Evolutionary conservation across 2,329 filamentous ascomycete species (phyloP).

Genomic region (Metarhizium robertsii): DNA sequence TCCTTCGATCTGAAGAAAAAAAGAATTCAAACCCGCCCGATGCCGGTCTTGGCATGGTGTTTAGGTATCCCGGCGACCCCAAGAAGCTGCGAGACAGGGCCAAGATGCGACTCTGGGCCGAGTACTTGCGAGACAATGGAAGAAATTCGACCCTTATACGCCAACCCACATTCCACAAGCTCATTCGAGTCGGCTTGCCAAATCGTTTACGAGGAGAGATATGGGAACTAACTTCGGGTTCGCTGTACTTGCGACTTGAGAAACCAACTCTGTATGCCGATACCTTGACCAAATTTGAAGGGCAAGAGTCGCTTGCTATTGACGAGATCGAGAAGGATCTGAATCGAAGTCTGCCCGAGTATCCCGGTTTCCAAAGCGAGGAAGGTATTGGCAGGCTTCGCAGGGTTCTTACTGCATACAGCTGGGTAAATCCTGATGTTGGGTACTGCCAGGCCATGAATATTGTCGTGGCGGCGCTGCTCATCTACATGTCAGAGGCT

Average conservation of each 20-base stretch:
- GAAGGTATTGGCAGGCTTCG: slow-evolving; percentile 87
- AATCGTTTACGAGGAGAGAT: slow-evolving; percentile 89
- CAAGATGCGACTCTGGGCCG: slow-evolving; percentile 96
- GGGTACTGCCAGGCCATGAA: slow-evolving; percentile 99
- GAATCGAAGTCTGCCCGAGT: slow-evolving; percentile 92
- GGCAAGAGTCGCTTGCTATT: slow-evolving; percentile 85
- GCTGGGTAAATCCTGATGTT: slow-evolving; percentile 91
- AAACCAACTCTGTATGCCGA: slow-evolving; percentile 77
- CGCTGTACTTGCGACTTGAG: slow-evolving; percentile 78
- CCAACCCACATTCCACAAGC: slow-evolving; percentile 94
- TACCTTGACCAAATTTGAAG: slow-evolving; percentile 73
- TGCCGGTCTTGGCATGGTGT: slow-evolving; percentile 83
- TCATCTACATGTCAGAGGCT: slow-evolving; percentile 96
- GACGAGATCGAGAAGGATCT: slow-evolving; percentile 99
- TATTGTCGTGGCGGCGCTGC: slow-evolving; percentile 91
- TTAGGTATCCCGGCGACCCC: slow-evolving; percentile 89
- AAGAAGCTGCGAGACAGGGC: slow-evolving; percentile 89
- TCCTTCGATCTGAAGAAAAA: slow-evolving; percentile 54
- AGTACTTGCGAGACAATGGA: slow-evolving; percentile 92
- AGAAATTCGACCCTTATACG: slow-evolving; percentile 86
- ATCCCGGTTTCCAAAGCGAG: slow-evolving; percentile 92
- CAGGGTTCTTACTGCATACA: slow-evolving; percentile 90
- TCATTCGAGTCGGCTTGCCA: slow-evolving; percentile 89
- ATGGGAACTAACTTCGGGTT: slow-evolving; percentile 92
- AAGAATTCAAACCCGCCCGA: slow-evolving; percentile 59